Evolutionary conservation across 441 rosid genomes (phyloP).

Genomic region (Viola pubescens): DNA sequence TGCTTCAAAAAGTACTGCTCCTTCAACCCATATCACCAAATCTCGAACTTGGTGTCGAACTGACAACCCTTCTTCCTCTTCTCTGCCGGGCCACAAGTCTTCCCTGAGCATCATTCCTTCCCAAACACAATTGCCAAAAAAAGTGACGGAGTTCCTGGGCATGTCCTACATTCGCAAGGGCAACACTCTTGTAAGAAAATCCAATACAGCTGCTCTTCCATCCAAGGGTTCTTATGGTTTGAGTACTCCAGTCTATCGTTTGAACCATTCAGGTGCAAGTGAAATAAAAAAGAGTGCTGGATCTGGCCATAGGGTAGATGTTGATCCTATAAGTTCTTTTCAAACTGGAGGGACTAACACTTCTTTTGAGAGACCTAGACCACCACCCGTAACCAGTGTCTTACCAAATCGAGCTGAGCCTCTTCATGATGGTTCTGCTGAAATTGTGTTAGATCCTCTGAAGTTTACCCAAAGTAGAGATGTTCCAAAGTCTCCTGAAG

Average conservation of each 20-base stretch:
- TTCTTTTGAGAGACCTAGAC: slow-evolving; percentile 38
- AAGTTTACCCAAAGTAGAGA: slow-evolving; percentile 32
- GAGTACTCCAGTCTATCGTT: slow-evolving; percentile 33
- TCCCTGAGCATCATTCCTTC: slow-evolving; percentile 27
- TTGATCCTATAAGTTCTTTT: slow-evolving; percentile 21
- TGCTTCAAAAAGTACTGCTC: slow-evolving; percentile 32
- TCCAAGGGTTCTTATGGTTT: slow-evolving; percentile 33
- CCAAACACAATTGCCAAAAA: slow-evolving; percentile 35
- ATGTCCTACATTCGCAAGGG: slow-evolving; percentile 85
- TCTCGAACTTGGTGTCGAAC: slow-evolving; percentile 71
- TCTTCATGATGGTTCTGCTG: slow-evolving; percentile 28
- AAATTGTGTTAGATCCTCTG: slow-evolving; percentile 27
- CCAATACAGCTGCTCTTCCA: slow-evolving; percentile 35
- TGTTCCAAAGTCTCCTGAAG: slow-evolving; percentile 32
- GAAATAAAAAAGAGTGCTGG: slow-evolving; percentile 32
- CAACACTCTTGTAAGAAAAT: slow-evolving; percentile 82
- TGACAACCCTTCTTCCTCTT: slow-evolving; percentile 27
- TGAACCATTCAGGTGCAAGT: slow-evolving; percentile 30
- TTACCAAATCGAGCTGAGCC: slow-evolving; percentile 32
- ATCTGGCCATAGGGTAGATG: slow-evolving; percentile 25
- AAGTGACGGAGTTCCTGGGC: slow-evolving; percentile 24
- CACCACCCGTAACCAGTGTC: slow-evolving; percentile 33
- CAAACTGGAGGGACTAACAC: slow-evolving; percentile 23
- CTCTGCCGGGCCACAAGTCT: slow-evolving; percentile 36
- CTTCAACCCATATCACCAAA: slow-evolving; percentile 36